These are phyloP conservation scores for Trypanosoma conorhini DNA, from an alignment of 208 protist genomes.

Conservation along the genomic window DNA sequence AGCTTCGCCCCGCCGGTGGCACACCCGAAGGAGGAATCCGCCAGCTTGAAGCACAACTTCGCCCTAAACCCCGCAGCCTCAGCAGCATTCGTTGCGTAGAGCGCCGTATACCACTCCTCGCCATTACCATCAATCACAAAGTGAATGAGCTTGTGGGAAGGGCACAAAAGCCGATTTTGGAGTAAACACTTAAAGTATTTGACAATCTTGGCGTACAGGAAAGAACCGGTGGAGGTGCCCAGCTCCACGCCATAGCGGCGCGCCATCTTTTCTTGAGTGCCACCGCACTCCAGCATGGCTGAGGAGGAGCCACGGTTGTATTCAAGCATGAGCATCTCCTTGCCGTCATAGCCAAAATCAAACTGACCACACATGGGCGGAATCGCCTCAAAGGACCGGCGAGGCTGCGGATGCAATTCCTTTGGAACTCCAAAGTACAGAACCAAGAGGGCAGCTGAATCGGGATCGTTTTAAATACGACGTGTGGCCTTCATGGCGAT, in stretches of 20 bases:
- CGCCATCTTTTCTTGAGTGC: constrained; percentile 84
- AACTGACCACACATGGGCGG: constrained; percentile 67
- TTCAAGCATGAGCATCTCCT: constrained; percentile 69
- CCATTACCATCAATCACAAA: constrained; percentile 89
- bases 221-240: constrained; percentile 69
- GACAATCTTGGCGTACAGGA: constrained; percentile 56
- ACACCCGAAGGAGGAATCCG: constrained; percentile 44
- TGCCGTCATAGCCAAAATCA: constrained; percentile 80
- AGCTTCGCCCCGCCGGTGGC: constrained; percentile 15
- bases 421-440: constrained; percentile 74
- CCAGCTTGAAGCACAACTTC: constrained; percentile 66
- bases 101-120: constrained; percentile 80
- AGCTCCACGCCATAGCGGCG: constrained; percentile 53
- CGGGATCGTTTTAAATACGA: constrained; percentile 48
- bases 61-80: constrained; percentile 59
- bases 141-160: constrained; percentile 57
- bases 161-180: constrained; percentile 45
- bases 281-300: constrained; percentile 76
- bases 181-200: constrained; percentile 51
- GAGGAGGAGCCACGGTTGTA: constrained; percentile 85
- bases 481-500: constrained; percentile 70
- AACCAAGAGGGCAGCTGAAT: constrained; percentile 56
- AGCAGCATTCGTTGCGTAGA: constrained; percentile 69
- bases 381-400: constrained; percentile 54
- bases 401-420: constrained; percentile 63